Conservation (phyloP, 169 alveolate genomes). For the Eimeria acervulina region DNA sequence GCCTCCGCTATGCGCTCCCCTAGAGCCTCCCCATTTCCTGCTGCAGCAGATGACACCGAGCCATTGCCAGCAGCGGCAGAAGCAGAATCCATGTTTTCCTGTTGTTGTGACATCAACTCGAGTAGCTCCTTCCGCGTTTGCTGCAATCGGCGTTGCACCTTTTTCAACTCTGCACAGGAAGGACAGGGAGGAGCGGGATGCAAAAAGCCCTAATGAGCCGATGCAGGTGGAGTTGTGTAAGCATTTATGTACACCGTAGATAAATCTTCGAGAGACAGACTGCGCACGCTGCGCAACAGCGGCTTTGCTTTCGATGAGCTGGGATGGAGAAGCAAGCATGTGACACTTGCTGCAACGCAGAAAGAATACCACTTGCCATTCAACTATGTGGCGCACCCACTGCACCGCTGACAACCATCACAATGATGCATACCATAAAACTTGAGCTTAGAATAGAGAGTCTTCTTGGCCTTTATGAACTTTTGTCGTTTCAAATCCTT, state of each 20-base stretch:
- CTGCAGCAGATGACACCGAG: background rate
- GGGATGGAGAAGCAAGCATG: background rate
- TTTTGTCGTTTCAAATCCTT: slow-evolving; percentile 51
- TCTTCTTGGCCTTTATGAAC: slow-evolving; percentile 51
- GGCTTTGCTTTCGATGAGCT: background rate
- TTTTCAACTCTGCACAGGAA: slow-evolving; percentile 52
- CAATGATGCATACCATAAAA: slow-evolving; percentile 5
- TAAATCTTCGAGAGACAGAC: background rate
- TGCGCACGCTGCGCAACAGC: background rate
- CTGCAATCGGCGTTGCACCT: slow-evolving; percentile 71
- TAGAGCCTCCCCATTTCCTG: background rate
- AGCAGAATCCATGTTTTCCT: background rate
- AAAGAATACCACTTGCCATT: too few relatives aligned
- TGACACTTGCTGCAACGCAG: background rate
- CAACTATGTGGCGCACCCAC: background rate
- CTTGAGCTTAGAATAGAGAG: slow-evolving; percentile 66
- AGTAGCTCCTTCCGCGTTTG: slow-evolving; percentile 66
- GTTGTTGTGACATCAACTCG: slow-evolving; percentile 38
- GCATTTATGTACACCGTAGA: background rate
- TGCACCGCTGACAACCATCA: background rate
- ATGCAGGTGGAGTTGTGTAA: background rate
- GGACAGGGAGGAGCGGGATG: background rate
- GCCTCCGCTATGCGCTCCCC: slow-evolving; percentile 59
- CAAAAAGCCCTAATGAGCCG: background rate
- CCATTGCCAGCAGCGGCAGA: background rate